Evolutionary conservation across 139 green algal genomes (phyloP).

Genomic region (Closterium sp.): DNA sequence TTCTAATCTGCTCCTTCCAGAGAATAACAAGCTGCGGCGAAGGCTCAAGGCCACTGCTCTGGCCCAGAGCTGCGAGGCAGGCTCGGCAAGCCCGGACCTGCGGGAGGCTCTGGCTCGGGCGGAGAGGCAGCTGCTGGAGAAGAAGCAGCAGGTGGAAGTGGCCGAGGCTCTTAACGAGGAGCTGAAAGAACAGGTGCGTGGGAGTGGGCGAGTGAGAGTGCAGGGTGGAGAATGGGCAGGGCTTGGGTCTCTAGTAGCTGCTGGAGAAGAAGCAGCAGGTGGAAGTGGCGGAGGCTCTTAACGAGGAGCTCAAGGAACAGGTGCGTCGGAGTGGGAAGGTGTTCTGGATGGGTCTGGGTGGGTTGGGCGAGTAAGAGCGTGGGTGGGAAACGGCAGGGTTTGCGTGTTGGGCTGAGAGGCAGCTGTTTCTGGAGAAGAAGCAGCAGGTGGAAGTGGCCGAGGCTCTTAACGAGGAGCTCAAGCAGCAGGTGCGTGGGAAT

Average conservation of each 20-base stretch:
- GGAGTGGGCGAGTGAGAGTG: neutral
- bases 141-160: neutral
- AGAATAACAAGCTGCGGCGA: neutral
- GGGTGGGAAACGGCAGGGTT: no score
- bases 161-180: neutral
- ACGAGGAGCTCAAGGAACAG: neutral
- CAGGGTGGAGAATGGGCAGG: neutral
- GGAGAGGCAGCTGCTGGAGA: neutral
- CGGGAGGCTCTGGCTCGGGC: neutral
- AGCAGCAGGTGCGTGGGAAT: neutral
- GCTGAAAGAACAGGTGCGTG: neutral
- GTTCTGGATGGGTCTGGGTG: no score
- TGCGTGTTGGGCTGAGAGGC: neutral
- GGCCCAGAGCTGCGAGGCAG: neutral
- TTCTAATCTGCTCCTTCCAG: neutral
- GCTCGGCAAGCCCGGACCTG: neutral
- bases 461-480: neutral
- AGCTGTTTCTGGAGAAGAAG: neutral
- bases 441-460: neutral
- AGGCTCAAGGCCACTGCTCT: neutral
- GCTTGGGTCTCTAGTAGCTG: no score
- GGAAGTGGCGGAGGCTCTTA: no score
- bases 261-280: no score
- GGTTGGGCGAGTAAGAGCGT: no score
- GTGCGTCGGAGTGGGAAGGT: no score